These are phyloP conservation scores for Voacanga thouarsii DNA, from an alignment of 257 asterid species.

Conservation along the genomic window DNA sequence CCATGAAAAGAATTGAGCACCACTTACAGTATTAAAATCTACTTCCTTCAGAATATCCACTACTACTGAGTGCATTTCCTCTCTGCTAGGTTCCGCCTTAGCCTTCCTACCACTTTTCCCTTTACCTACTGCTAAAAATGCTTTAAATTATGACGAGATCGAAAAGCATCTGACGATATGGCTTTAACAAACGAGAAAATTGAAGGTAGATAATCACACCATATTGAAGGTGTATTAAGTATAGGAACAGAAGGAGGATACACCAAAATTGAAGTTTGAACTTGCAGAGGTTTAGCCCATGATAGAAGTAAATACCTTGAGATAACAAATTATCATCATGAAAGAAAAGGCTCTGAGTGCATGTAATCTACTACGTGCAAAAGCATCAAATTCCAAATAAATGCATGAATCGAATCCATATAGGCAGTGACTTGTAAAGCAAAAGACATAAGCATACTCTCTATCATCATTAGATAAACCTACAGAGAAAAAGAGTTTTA, in stretches of 20 bases:
- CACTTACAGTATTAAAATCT: constrained; percentile 79
- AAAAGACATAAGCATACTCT: background rate
- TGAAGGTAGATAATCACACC: background rate
- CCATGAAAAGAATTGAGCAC: background rate
- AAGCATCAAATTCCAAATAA: too few relatives aligned
- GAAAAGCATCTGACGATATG: background rate
- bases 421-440: background rate
- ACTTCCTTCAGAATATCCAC: constrained; percentile 70
- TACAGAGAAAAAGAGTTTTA: background rate
- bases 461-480: background rate
- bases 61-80: constrained; percentile 61
- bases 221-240: background rate
- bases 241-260: background rate
- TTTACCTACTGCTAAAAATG: constrained; percentile 32
- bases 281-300: background rate
- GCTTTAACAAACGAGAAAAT: background rate
- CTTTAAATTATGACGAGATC: background rate
- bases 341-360: too few relatives aligned
- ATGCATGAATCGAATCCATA: too few relatives aligned
- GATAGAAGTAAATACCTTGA: background rate
- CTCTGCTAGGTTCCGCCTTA: constrained; percentile 57
- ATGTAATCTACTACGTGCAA: too few relatives aligned
- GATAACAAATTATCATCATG: too few relatives aligned
- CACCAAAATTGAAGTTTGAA: background rate
- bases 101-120: constrained; percentile 39